These are phyloP conservation scores for Oxytropis ochrocephala DNA, from an alignment of 306 rosid species.

Conservation along the genomic window DNA sequence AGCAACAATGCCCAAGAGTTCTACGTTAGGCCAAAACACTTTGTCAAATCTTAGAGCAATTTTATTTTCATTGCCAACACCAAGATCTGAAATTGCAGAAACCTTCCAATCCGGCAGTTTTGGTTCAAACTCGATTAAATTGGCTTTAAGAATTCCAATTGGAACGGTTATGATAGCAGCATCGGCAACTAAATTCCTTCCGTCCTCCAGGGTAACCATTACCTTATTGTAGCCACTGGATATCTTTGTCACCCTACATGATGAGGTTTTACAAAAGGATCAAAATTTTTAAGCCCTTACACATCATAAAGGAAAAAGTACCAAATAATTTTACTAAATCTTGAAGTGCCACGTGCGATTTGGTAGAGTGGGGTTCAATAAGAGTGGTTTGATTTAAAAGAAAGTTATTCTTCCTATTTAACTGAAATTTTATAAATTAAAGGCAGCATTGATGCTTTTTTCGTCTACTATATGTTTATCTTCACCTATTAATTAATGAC, in stretches of 20 bases:
- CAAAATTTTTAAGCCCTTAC: not conserved
- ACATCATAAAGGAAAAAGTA: no score
- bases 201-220: constrained; percentile 55
- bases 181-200: constrained; percentile 49
- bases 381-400: not conserved
- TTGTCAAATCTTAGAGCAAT: constrained; percentile 50
- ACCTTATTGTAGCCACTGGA: constrained; percentile 51
- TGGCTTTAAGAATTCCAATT: constrained; percentile 65
- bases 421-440: not conserved
- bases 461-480: not conserved
- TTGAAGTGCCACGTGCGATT: not conserved
- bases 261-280: constrained; percentile 10
- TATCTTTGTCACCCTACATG: constrained; percentile 41
- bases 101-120: constrained; percentile 66
- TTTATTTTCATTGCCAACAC: constrained; percentile 78
- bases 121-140: constrained; percentile 58
- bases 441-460: not conserved
- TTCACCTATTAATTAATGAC: not conserved
- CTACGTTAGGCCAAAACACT: constrained; percentile 76
- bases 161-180: constrained; percentile 57
- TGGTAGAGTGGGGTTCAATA: not conserved
- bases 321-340: no score
- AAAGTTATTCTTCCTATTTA: not conserved
- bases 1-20: constrained; percentile 61
- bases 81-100: constrained; percentile 65